Percentiles rank a stretch among this genome's conserved stretches.
These are phyloP conservation scores for Cucurbita ficifolia DNA, from an alignment of 306 rosid species.

Conservation along the genomic window DNA sequence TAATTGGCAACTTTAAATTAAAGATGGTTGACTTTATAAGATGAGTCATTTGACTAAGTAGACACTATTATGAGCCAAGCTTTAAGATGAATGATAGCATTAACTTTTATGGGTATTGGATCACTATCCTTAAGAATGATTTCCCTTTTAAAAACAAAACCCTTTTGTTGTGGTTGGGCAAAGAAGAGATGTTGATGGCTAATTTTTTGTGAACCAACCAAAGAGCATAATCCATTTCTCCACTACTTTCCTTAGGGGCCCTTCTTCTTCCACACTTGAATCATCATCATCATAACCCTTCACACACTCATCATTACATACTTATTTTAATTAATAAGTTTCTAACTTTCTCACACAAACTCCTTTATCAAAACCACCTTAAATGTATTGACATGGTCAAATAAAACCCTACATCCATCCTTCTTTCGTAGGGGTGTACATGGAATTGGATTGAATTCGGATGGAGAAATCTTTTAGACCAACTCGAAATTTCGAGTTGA, in stretches of 20 bases:
- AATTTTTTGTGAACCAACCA: background rate
- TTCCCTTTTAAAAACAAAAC: background rate
- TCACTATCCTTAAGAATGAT: background rate
- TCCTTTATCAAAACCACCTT: background rate
- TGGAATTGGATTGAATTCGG: too few relatives aligned
- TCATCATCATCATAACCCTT: background rate
- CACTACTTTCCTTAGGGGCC: background rate
- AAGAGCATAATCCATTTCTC: background rate
- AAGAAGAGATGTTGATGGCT: background rate
- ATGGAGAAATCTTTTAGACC: too few relatives aligned
- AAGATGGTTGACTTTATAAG: too few relatives aligned
- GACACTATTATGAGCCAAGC: background rate
- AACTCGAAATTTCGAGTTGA: too few relatives aligned
- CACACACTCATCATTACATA: background rate
- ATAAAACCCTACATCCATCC: background rate
- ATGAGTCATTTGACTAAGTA: too few relatives aligned
- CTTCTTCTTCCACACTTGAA: background rate
- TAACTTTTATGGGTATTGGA: background rate
- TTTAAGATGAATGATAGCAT: background rate
- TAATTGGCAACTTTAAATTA: too few relatives aligned
- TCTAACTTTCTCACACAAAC: background rate
- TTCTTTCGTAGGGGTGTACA: too few relatives aligned
- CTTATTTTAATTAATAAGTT: background rate
- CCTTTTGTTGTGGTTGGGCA: background rate
- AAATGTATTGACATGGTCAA: background rate